Evolutionary conservation across 805 yeast species (phyloP).

Genomic region (Diddensiella santjacobensis): DNA sequence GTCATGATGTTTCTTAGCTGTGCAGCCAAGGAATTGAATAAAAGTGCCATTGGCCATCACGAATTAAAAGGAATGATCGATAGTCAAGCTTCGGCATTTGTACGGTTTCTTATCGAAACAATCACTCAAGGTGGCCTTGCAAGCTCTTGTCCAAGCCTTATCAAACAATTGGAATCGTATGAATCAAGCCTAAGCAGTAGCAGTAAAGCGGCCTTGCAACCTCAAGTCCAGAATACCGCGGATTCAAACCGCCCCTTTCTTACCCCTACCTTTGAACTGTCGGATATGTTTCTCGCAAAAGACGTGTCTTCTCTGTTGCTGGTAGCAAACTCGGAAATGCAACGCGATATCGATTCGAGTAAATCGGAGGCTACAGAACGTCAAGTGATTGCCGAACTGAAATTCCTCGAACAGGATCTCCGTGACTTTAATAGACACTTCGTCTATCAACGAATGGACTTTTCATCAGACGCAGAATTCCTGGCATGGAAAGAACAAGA

Average conservation of each 20-base stretch:
- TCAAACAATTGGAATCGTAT: conserved; percentile 19
- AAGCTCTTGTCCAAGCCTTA: conserved; percentile 16
- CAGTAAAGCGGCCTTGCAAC: conserved; percentile 11
- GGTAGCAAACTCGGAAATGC: conserved; percentile 47
- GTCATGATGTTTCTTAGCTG: conserved; percentile 33
- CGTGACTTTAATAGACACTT: conserved; percentile 33
- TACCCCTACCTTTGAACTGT: conserved; percentile 48
- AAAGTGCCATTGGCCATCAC: conserved; percentile 38
- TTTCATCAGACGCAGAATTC: conserved; percentile 35
- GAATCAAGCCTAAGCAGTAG: conserved; percentile 12
- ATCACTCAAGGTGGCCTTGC: conserved; percentile 17
- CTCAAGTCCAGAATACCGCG: conserved; percentile 6
- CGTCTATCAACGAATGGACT: conserved; percentile 35
- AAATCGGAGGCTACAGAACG: conserved; percentile 41
- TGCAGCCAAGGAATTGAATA: conserved; percentile 30
- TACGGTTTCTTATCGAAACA: conserved; percentile 26
- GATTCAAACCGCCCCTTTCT: conserved; percentile 1
- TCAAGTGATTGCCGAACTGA: conserved; percentile 33
- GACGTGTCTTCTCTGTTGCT: conserved; percentile 48
- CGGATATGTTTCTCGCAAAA: conserved; percentile 53
- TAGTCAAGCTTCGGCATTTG: conserved; percentile 30
- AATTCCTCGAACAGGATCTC: conserved; percentile 22
- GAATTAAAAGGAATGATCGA: conserved; percentile 26
- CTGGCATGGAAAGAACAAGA: conserved; percentile 43
- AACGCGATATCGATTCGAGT: conserved; percentile 47